Evolutionary conservation across 192 early-diverging fungal species (phyloP), one percentile per base, ranked within the genome.

Genomic region (Oehlia diaphana): DNA sequence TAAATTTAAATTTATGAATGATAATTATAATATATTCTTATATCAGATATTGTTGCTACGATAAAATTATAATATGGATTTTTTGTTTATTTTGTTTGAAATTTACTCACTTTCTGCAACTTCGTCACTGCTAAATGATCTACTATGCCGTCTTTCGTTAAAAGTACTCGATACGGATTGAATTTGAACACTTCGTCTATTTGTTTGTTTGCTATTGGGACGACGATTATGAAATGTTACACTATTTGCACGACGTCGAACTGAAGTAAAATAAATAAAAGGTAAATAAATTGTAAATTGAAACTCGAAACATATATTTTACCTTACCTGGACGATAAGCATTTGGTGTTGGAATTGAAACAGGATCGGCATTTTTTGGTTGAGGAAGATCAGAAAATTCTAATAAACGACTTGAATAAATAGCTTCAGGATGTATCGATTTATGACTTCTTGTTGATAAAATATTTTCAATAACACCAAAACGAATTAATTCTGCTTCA

Each of bases 351-450:
- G 53, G 53, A 58, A 58, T 58, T 58, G 53, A 58, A 58, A 58
- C 53, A 21, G 3, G 53, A 58, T 19, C 53, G 4, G 53, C 53
- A 35, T 62, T 74, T 58, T 62, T 74, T 33, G 50, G 73, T 58
- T 58, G 50, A 58, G 58, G 73, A n/a, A 74, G 28, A 8, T 62
- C 16, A 14, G 14, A 9, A 33, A 74, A 70, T 39, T 37, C 33
- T n/a, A 70, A n/a, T 70, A n/a, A 2, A 8, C 68, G 33, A 70
- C 68, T 70, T 21, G 68, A 23, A 70, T 70, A 70, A 42, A 39
- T 42, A n/a, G 68, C 68, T 70, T 70, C 37, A 21, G 68, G 68
- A 42, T 70, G 68, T 70, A 39, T 23, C 23, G 4, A 26, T 23
- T 68, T 33, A 33, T 19, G 28, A 33, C n/a, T 23, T 8, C 12